Conservation (phyloP, 805 yeast species). For the Schizosaccharomyces cryophilus region DNA sequence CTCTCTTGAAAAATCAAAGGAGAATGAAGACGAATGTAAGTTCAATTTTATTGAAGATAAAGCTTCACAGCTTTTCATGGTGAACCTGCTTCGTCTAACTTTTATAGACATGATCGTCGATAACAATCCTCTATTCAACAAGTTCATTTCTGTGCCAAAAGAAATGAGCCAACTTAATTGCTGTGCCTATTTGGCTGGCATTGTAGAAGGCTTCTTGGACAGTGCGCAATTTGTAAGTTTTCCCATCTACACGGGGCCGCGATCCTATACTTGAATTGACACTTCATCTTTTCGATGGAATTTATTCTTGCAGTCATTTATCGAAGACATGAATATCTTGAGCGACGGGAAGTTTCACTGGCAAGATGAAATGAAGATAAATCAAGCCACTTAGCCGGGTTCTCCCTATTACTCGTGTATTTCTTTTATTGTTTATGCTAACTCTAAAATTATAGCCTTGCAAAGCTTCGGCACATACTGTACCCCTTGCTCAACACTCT, state of each 20-base stretch:
- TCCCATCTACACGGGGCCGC: too few relatives aligned
- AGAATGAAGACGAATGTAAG: constrained; percentile 31
- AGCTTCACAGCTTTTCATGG: neutral
- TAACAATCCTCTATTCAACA: constrained; percentile 43
- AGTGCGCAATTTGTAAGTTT: constrained; percentile 28
- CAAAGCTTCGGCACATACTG: constrained; percentile 60
- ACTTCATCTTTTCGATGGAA: neutral
- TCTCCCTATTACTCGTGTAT: neutral
- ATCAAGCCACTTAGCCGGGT: too few relatives aligned
- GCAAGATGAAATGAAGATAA: too few relatives aligned
- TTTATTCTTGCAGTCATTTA: neutral
- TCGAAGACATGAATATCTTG: too few relatives aligned
- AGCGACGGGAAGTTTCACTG: too few relatives aligned
- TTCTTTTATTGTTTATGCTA: neutral
- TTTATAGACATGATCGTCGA: constrained; percentile 42
- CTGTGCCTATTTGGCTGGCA: constrained; percentile 64
- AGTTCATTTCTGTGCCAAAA: constrained; percentile 50
- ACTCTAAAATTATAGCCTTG: constrained; percentile 20
- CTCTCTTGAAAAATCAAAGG: constrained; percentile 48
- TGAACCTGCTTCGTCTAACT: too few relatives aligned
- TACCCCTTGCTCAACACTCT: constrained; percentile 33
- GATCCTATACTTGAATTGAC: too few relatives aligned
- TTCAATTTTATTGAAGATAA: neutral
- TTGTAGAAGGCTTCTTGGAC: constrained; percentile 61
- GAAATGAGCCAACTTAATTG: constrained; percentile 59